A percentile compares a stretch with the other conserved stretches of the same genome.
phyloP scores from a whole-genome alignment of 352 stramenopile genomes.

The Saprolegnia parasitica region DNA sequence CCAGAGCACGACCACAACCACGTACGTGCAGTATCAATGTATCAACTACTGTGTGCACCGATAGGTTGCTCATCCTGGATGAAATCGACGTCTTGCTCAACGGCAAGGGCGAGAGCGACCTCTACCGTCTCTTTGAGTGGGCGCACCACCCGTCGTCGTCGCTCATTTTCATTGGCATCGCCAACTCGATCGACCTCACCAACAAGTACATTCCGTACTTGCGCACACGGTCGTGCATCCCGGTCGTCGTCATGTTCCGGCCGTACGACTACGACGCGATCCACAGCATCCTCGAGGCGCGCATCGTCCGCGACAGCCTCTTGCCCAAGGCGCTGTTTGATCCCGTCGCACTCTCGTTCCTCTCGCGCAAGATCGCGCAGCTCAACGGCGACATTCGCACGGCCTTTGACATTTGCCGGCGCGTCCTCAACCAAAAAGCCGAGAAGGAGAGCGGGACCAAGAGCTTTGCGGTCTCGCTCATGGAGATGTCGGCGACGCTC shows the following conservation, averaged over 20 bases:
- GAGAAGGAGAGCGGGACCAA: conserved; percentile 29
- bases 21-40: conserved; percentile 34
- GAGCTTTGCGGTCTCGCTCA: conserved; percentile 45
- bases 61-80: conserved; percentile 70
- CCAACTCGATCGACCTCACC: conserved; percentile 82
- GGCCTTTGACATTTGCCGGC: conserved; percentile 66
- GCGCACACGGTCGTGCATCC: conserved; percentile 46
- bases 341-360: conserved; percentile 61
- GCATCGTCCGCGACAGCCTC: conserved; percentile 45
- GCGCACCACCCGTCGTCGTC: conserved; percentile 50
- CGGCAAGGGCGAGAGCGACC: conserved; percentile 57
- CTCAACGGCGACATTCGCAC: conserved; percentile 70
- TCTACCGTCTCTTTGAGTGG: conserved; percentile 75
- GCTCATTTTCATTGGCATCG: conserved; percentile 76
- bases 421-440: conserved; percentile 58
- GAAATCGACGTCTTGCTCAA: conserved; percentile 76
- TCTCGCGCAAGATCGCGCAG: conserved; percentile 74
- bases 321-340: conserved; percentile 53
- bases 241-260: conserved; percentile 70
- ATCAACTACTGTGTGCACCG: no score
- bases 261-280: conserved; percentile 77
- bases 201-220: conserved; percentile 66
- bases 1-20: conserved; percentile 43
- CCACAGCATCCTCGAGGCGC: conserved; percentile 64
- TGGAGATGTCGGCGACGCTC: conserved; percentile 66